A percentile compares a stretch with the other conserved stretches of the same genome.
Evolutionary conservation across 805 yeast species (phyloP).

Genomic region (Yarrowia yakushimensis): DNA sequence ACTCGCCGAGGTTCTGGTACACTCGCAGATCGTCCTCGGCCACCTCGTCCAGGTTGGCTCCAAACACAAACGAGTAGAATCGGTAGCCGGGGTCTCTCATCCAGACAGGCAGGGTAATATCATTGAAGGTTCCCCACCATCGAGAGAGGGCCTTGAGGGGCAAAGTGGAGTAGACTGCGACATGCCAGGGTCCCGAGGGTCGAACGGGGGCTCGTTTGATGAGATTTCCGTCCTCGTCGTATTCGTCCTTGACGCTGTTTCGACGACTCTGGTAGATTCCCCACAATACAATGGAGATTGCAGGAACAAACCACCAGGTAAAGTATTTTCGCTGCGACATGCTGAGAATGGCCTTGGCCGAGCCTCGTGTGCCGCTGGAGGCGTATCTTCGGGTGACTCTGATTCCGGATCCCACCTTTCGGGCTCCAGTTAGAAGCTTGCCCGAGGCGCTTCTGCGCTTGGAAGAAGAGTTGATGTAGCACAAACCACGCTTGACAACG

Average conservation of each 20-base stretch:
- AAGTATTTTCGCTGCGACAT: slow-evolving; percentile 26
- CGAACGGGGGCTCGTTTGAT: slow-evolving; percentile 19
- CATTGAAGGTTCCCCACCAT: slow-evolving; percentile 90
- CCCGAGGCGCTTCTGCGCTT: slow-evolving; percentile 17
- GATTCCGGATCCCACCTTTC: slow-evolving; percentile 20
- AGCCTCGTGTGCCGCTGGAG: slow-evolving; percentile 3
- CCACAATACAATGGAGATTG: slow-evolving; percentile 31
- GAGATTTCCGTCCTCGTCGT: slow-evolving; percentile 25
- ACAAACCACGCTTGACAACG: slow-evolving; percentile 31
- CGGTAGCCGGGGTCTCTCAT: slow-evolving; percentile 75
- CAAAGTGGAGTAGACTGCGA: slow-evolving; percentile 81
- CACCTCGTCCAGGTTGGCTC: slow-evolving; percentile 87
- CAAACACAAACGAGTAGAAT: slow-evolving; percentile 74
- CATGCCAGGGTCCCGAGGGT: slow-evolving; percentile 67
- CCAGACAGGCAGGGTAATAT: slow-evolving; percentile 82
- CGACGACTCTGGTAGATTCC: slow-evolving; percentile 28
- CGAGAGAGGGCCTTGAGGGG: slow-evolving; percentile 91
- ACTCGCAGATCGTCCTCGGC: slow-evolving; percentile 72
- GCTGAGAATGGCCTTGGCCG: slow-evolving; percentile 10
- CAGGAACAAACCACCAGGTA: slow-evolving; percentile 34
- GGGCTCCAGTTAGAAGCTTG: slow-evolving; percentile 5
- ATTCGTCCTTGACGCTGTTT: slow-evolving; percentile 22
- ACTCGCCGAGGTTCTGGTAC: slow-evolving; percentile 80
- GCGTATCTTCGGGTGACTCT: slow-evolving; percentile 26
- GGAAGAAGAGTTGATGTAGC: slow-evolving; percentile 28